Percentiles rank a stretch among this genome's conserved stretches.
Evolutionary conservation across 768 basidiomycete genomes (phyloP).

Genomic region (Mycena capillaripes): DNA sequence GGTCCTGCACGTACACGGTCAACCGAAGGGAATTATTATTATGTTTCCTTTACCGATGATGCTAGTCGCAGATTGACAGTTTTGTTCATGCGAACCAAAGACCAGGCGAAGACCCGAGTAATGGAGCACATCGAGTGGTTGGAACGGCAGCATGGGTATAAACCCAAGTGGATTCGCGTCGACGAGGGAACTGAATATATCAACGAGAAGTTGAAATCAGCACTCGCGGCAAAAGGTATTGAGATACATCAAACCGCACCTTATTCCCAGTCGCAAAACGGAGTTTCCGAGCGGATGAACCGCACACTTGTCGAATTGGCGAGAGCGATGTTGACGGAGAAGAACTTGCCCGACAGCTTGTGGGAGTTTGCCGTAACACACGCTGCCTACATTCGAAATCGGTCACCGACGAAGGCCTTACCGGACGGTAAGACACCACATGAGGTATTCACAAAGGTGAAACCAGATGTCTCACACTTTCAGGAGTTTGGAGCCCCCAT

Average conservation of each 20-base stretch:
- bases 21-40: too few relatives aligned
- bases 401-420: conserved; percentile 2
- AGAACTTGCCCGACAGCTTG: too few relatives aligned
- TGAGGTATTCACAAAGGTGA: too few relatives aligned
- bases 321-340: too few relatives aligned
- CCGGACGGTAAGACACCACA: too few relatives aligned
- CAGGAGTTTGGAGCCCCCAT: too few relatives aligned
- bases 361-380: too few relatives aligned
- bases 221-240: conserved; percentile 43
- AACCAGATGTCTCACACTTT: too few relatives aligned
- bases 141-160: conserved; percentile 26
- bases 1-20: too few relatives aligned
- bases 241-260: conserved; percentile 47
- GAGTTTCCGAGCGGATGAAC: too few relatives aligned
- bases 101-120: conserved; percentile 32
- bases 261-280: conserved; percentile 55
- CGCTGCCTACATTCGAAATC: conserved; percentile 41
- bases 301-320: too few relatives aligned
- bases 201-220: conserved; percentile 38
- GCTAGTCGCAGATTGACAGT: conserved; percentile 11
- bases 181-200: conserved; percentile 50
- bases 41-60: too few relatives aligned
- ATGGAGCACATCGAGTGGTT: conserved; percentile 29
- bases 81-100: conserved; percentile 37
- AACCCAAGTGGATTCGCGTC: conserved; percentile 24